These are phyloP conservation scores for Podila epigama DNA, from an alignment of 192 early-diverging fungal species.

Conservation along the genomic window DNA sequence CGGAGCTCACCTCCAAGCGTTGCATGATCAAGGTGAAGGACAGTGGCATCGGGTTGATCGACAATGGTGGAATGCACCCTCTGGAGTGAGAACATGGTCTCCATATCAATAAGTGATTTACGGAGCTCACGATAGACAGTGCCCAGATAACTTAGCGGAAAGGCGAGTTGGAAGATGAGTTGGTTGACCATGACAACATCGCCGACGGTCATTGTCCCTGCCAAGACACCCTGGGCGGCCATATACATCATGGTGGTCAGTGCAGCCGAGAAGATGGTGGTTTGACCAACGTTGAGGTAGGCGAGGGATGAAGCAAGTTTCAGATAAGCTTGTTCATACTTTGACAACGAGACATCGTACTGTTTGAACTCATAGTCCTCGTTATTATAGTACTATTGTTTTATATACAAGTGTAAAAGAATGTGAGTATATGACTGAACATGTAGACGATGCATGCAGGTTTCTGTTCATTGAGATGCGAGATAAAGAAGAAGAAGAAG, in stretches of 20 bases:
- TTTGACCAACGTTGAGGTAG: conserved; percentile 89
- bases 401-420: too few relatives aligned
- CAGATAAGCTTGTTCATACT: conserved; percentile 89
- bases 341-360: conserved; percentile 80
- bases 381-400: conserved; percentile 81
- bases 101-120: conserved; percentile 93
- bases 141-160: conserved; percentile 93
- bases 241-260: conserved; percentile 92
- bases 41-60: conserved; percentile 59
- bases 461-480: not conserved
- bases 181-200: conserved; percentile 96
- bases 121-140: conserved; percentile 91
- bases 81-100: conserved; percentile 84
- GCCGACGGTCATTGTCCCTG: conserved; percentile 84
- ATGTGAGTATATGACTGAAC: not conserved
- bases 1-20: conserved; percentile 70
- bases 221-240: conserved; percentile 81
- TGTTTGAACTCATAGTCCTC: conserved; percentile 81
- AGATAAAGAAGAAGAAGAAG: not conserved
- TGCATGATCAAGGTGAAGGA: conserved; percentile 32
- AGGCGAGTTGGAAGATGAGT: conserved; percentile 90
- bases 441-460: not conserved
- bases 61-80: conserved; percentile 44
- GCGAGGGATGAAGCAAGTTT: conserved; percentile 84
- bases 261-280: conserved; percentile 82